A percentile compares a stretch with the other conserved stretches of the same genome.
phyloP scores from a whole-genome alignment of 345 rosid species.

The Kandelia obovata region DNA sequence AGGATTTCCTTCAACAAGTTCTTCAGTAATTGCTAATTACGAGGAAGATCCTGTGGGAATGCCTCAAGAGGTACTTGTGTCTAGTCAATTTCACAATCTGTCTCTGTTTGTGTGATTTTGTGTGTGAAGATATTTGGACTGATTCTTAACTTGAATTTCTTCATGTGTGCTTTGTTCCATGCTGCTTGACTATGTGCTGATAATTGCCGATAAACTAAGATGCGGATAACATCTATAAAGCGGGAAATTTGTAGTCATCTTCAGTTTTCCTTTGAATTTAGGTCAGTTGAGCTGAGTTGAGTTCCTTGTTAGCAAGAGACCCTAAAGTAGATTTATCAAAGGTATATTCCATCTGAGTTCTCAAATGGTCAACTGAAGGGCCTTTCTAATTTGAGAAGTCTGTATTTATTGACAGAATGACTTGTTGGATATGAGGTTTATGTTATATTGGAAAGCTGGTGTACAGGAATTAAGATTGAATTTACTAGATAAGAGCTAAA shows the following conservation, averaged over 20 bases:
- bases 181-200: neutral
- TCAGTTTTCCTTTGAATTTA: neutral
- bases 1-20: constrained; percentile 31
- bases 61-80: constrained; percentile 80
- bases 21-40: constrained; percentile 26
- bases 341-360: no score
- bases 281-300: no score
- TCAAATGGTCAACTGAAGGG: no score
- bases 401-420: no score
- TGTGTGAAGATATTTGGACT: neutral
- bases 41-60: constrained; percentile 70
- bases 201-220: neutral
- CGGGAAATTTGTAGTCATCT: neutral
- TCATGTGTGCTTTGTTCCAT: neutral
- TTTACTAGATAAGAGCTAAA: no score
- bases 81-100: constrained; percentile 8
- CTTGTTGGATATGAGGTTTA: no score
- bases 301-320: no score
- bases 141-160: neutral
- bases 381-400: no score
- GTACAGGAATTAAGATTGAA: no score
- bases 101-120: constrained; percentile 7
- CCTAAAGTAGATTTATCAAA: no score
- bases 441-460: no score
- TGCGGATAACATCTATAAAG: neutral